Evolutionary conservation across 2,329 filamentous ascomycete species (phyloP).

Genomic region (Penicillium janthinellum): DNA sequence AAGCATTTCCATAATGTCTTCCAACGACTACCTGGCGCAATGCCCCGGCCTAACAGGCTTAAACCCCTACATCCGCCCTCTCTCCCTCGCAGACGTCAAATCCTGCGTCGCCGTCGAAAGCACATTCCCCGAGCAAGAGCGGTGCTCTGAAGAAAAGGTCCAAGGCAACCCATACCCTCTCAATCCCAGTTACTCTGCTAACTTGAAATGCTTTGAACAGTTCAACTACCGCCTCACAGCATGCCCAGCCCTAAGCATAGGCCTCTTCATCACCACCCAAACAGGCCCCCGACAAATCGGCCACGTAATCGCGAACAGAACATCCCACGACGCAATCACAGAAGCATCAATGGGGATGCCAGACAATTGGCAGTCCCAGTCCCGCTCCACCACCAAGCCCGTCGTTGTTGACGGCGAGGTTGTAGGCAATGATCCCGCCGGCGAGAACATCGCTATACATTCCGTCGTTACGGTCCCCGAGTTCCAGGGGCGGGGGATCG

Average conservation of each 20-base stretch:
- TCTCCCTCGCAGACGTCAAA: conserved; percentile 16
- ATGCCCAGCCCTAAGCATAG: conserved; percentile 14
- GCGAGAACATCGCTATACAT: conserved; percentile 17
- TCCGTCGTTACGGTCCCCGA: conserved; percentile 20
- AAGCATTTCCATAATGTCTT: background rate
- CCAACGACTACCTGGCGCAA: background rate
- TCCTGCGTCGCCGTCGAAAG: conserved; percentile 17
- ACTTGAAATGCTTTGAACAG: background rate
- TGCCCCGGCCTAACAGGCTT: conserved; percentile 6
- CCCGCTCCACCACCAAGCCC: background rate
- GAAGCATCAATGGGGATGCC: conserved; percentile 24
- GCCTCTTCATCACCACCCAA: conserved; percentile 14
- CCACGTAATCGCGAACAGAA: conserved; percentile 17
- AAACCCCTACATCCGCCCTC: conserved; percentile 13
- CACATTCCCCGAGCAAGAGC: conserved; percentile 17
- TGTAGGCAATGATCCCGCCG: conserved; percentile 20
- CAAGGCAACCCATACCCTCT: no score
- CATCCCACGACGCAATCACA: conserved; percentile 8
- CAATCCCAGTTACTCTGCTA: no score
- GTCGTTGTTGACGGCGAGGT: conserved; percentile 6
- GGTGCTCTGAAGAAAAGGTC: conserved; percentile 24
- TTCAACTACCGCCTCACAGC: conserved; percentile 19
- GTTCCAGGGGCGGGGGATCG: conserved; percentile 17
- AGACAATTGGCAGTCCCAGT: conserved; percentile 15
- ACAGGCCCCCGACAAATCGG: conserved; percentile 12